A percentile compares a stretch with the other conserved stretches of the same genome.
Evolutionary conservation across 768 basidiomycete genomes (phyloP).

Genomic region (Hydnomerulius pinastri): DNA sequence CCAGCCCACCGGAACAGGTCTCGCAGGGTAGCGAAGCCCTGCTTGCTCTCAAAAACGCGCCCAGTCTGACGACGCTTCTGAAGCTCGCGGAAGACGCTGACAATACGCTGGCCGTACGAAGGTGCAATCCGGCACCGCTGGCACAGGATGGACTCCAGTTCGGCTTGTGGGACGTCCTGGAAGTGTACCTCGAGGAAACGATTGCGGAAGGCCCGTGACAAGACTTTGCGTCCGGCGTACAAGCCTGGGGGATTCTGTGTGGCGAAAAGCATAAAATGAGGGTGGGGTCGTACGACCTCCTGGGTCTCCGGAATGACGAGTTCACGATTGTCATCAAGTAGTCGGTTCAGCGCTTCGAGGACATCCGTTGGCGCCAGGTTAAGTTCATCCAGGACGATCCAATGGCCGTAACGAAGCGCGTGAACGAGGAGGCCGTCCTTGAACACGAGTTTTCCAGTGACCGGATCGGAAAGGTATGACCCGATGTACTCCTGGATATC

Average conservation of each 20-base stretch:
- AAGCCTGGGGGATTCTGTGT: slow-evolving; percentile 97
- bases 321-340: slow-evolving; percentile 97
- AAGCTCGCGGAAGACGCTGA: slow-evolving; percentile 88
- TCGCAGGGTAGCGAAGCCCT: slow-evolving; percentile 94
- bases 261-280: slow-evolving; percentile 96
- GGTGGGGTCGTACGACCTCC: slow-evolving; percentile 90
- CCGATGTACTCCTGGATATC: slow-evolving; percentile 99
- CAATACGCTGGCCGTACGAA: slow-evolving; percentile 89
- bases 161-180: slow-evolving; percentile 91
- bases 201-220: slow-evolving; percentile 95
- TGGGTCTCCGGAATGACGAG: slow-evolving; percentile 94
- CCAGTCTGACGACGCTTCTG: slow-evolving; percentile 89
- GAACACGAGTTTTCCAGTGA: slow-evolving; percentile 92
- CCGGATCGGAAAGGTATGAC: slow-evolving; percentile 90
- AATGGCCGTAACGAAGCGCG: slow-evolving; percentile 88
- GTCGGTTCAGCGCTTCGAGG: slow-evolving; percentile 92
- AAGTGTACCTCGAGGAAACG: slow-evolving; percentile 98
- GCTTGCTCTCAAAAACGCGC: slow-evolving; percentile 96
- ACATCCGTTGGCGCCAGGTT: slow-evolving; percentile 98
- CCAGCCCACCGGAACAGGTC: slow-evolving; percentile 98
- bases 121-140: slow-evolving; percentile 92
- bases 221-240: slow-evolving; percentile 91
- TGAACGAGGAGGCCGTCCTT: slow-evolving; percentile 93
- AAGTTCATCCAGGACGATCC: slow-evolving; percentile 98
- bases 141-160: slow-evolving; percentile 92